Conservation (phyloP, 169 alveolate species). For the Cyclospora cayetanensis region DNA sequence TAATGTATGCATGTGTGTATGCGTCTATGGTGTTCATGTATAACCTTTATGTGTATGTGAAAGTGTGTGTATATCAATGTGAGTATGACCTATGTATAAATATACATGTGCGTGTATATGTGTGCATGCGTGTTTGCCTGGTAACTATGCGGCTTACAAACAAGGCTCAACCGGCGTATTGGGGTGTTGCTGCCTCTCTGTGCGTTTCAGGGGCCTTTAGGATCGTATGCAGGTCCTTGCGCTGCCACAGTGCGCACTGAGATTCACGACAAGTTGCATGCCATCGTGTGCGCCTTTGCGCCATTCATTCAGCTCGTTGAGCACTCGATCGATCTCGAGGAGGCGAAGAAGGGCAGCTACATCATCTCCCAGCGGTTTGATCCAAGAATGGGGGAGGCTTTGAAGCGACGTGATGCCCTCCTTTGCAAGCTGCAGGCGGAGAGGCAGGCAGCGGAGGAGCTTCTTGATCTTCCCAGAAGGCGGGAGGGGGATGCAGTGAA, state of each 20-base stretch:
- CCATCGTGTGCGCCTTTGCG: constrained; percentile 82
- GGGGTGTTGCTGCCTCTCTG: background rate
- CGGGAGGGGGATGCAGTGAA: constrained; percentile 78
- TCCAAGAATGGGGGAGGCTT: constrained; percentile 80
- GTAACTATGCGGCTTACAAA: background rate
- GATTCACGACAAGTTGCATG: background rate
- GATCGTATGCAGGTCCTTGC: constrained; percentile 40
- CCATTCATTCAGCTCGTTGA: constrained; percentile 91
- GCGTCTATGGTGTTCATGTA: background rate
- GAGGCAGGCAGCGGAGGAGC: constrained; percentile 78
- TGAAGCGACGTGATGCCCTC: constrained; percentile 80
- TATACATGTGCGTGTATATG: background rate
- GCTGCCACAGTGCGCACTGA: background rate
- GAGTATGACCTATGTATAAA: background rate
- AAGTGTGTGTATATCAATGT: background rate
- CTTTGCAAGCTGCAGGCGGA: constrained; percentile 86
- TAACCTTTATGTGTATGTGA: background rate
- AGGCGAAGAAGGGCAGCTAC: constrained; percentile 91
- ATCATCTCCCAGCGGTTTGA: constrained; percentile 87
- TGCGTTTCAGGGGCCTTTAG: background rate
- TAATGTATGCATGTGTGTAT: background rate
- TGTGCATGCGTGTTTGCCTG: background rate
- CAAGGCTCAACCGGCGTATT: background rate
- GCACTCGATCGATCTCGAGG: constrained; percentile 91
- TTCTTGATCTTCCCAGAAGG: constrained; percentile 82